Evolutionary conservation across 805 yeast genomes (phyloP), one percentile per base, ranked within the genome.

Genomic region (Metschnikowia hibisci): DNA sequence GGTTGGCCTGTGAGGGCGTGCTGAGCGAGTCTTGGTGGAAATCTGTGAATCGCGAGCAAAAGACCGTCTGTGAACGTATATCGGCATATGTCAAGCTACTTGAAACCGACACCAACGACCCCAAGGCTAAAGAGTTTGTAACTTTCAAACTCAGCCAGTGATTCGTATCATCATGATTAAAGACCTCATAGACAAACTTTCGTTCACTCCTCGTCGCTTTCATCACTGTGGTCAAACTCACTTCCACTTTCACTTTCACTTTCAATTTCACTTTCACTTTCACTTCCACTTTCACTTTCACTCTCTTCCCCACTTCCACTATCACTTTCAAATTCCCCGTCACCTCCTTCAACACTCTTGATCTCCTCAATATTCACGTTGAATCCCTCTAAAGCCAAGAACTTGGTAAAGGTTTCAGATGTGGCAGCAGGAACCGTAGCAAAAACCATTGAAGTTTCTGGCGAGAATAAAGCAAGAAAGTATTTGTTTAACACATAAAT

Each of bases 401-500:
- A 78, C 13, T 59, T 62, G 33, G 64, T 61, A 41, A 86, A 63
- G 4, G 62, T 63, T 0, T 69, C 77, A 3, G 66, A 58, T 49
- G 81, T 83, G 2, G 81, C 66, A 3, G 91, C 84, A 52, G 93
- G 89, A 43, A 90, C 77, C 54, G 88, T 80, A 3, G 82, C 67
- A 55, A 88, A 89, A 8, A 87, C 72, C 16, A 76, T 65, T 10
- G 93, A 80, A 1, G 62, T 62, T 0, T 66, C 56, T 9, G 80
- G 52, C 31, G 79, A 72, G 60, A 91, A 91, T 42, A 91, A 55
- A 2, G 82, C 81, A 23, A 74, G 63, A 55, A 85, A 77, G 57
- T 86, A 88, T 43, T 70, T 74, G 36, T 75, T 68, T 58, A 86
- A 66, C 3, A 67, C 63, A 50, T 68, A 58, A 4, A 69, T 60